Conservation (phyloP, 2,329 filamentous ascomycete species). For the Raffaelea ambrosiae region DNA sequence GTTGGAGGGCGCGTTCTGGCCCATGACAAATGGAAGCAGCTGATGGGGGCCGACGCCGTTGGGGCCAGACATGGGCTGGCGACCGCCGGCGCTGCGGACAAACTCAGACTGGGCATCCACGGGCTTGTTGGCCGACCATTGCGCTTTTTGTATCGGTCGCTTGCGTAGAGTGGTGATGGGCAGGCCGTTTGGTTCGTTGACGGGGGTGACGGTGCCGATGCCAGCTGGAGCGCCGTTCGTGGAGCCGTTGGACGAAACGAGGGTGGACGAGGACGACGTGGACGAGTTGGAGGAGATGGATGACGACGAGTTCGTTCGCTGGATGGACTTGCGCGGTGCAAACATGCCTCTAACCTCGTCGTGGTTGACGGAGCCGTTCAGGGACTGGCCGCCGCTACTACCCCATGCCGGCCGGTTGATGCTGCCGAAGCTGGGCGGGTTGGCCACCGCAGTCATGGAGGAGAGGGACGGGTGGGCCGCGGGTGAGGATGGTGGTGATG, state of each 20-base stretch:
- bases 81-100: conserved; percentile 28
- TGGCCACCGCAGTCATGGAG: conserved; percentile 59
- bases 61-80: conserved; percentile 28
- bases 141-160: conserved; percentile 35
- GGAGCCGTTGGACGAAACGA: conserved; percentile 48
- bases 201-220: conserved; percentile 6
- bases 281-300: conserved; percentile 64
- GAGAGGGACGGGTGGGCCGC: not conserved
- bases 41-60: conserved; percentile 33
- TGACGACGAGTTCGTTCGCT: conserved; percentile 84
- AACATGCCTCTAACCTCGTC: conserved; percentile 85
- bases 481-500: not conserved
- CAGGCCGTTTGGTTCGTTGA: conserved; percentile 29
- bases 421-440: conserved; percentile 53
- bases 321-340: conserved; percentile 77
- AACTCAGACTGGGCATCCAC: conserved; percentile 39
- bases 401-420: conserved; percentile 59
- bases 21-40: conserved; percentile 27
- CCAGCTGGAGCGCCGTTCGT: conserved; percentile 48
- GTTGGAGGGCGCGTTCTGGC: conserved; percentile 28
- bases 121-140: conserved; percentile 41
- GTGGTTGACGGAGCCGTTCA: conserved; percentile 58
- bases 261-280: conserved; percentile 52
- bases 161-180: conserved; percentile 41
- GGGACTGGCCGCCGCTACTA: conserved; percentile 37